Conservation (phyloP, 2,329 filamentous ascomycete species). For the Penicillium aurantiogriseum region DNA sequence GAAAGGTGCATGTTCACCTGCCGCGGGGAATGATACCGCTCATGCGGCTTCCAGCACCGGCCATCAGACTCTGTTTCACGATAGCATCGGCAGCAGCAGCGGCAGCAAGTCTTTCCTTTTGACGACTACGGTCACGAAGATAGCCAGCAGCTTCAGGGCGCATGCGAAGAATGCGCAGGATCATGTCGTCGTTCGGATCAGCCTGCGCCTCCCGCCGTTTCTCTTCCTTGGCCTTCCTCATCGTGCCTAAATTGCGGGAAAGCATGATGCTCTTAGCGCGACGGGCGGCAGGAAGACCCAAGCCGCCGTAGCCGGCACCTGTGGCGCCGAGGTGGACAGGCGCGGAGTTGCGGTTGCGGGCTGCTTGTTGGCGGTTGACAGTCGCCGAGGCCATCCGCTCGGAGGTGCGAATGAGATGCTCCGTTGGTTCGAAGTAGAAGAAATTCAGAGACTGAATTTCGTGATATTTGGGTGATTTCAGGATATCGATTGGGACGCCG, state of each 20-base stretch:
- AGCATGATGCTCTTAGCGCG: slow-evolving; percentile 78
- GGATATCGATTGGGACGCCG: slow-evolving; percentile 83
- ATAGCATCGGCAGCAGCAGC: slow-evolving; percentile 90
- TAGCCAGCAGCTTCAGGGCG: slow-evolving; percentile 84
- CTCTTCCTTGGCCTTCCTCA: slow-evolving; percentile 93
- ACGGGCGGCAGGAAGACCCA: slow-evolving; percentile 50
- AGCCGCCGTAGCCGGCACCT: slow-evolving; percentile 49
- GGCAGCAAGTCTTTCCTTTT: slow-evolving; percentile 89
- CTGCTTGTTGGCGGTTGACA: slow-evolving; percentile 70
- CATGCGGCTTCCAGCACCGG: slow-evolving; percentile 55
- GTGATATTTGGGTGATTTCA: slow-evolving; percentile 98
- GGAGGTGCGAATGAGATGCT: slow-evolving; percentile 88
- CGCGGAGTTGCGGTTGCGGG: slow-evolving; percentile 67
- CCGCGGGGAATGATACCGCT: slow-evolving; percentile 41
- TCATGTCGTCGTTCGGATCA: slow-evolving; percentile 97
- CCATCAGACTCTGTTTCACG: slow-evolving; percentile 82
- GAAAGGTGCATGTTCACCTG: slow-evolving; percentile 22
- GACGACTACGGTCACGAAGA: slow-evolving; percentile 82
- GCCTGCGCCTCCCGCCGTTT: slow-evolving; percentile 94
- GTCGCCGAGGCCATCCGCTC: slow-evolving; percentile 93
- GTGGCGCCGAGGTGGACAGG: slow-evolving; percentile 53
- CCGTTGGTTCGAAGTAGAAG: slow-evolving; percentile 94
- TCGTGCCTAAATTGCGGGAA: slow-evolving; percentile 88
- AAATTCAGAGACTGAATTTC: slow-evolving; percentile 95
- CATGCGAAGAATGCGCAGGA: slow-evolving; percentile 91